A percentile compares a stretch with the other conserved stretches of the same genome.
phyloP scores from a whole-genome alignment of 805 yeast species.

The Alloascoidea hylecoeti region DNA sequence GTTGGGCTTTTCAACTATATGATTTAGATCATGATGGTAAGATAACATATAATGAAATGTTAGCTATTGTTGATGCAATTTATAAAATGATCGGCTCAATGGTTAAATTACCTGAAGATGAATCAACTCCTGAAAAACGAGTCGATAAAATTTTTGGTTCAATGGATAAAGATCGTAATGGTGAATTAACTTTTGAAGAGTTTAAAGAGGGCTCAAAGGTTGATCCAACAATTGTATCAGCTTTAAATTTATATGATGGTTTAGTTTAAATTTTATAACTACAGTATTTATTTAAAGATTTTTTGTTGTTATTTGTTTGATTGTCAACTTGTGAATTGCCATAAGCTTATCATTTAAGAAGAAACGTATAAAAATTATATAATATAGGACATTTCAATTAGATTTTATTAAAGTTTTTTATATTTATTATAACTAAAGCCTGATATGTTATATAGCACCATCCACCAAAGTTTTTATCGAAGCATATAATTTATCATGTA shows the following conservation, averaged over 20 bases:
- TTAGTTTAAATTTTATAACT: conserved; percentile 38
- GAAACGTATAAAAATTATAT: no score
- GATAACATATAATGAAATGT: conserved; percentile 48
- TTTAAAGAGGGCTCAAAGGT: conserved; percentile 50
- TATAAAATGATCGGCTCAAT: conserved; percentile 74
- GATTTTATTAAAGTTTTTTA: no score
- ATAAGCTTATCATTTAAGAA: no score
- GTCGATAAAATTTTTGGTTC: conserved; percentile 49
- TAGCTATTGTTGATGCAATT: conserved; percentile 48
- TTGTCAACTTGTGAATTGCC: no score
- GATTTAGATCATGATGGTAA: conserved; percentile 55
- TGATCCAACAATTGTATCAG: conserved; percentile 63
- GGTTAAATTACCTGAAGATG: conserved; percentile 63
- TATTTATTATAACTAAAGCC: no score
- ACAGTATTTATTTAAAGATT: no score
- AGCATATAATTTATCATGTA: no score
- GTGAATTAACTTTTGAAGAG: conserved; percentile 47
- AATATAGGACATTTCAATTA: no score
- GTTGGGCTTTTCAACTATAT: conserved; percentile 64
- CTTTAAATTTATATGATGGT: conserved; percentile 72
- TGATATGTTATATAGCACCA: no score
- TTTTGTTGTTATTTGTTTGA: no score
- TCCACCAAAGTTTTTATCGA: no score
- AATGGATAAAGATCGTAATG: conserved; percentile 42
- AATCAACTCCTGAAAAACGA: conserved; percentile 60